Conservation (phyloP, 805 yeast species). For the Lipomyces orientalis region DNA sequence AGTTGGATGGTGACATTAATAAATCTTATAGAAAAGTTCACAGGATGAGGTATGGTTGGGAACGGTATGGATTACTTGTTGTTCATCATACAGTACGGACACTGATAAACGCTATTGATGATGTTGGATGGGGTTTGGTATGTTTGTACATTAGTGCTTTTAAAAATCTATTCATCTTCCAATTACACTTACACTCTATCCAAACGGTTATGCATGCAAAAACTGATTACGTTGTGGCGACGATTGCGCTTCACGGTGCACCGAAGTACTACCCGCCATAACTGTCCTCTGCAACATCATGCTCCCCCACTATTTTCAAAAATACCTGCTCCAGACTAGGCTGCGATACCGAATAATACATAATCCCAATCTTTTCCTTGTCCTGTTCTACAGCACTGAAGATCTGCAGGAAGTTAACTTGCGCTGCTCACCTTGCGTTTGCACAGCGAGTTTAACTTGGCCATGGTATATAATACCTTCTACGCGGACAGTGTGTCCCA, state of each 20-base stretch:
- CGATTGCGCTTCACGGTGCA: background rate
- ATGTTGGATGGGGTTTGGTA: background rate
- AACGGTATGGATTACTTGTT: background rate
- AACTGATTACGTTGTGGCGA: no score
- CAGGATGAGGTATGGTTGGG: background rate
- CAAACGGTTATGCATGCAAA: background rate
- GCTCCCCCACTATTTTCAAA: constrained; percentile 42
- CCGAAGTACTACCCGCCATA: constrained; percentile 11
- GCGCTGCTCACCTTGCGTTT: constrained; percentile 6
- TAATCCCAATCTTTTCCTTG: constrained; percentile 31
- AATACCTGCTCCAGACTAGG: constrained; percentile 46
- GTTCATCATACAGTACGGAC: background rate
- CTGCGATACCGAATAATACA: constrained; percentile 42
- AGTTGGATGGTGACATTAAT: constrained; percentile 14
- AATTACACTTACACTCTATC: background rate
- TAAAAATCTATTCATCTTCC: background rate
- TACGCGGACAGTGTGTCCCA: constrained; percentile 27
- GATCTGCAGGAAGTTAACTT: constrained; percentile 20
- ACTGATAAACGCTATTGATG: background rate
- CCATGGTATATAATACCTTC: constrained; percentile 41
- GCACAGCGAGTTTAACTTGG: constrained; percentile 37
- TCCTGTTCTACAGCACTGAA: constrained; percentile 27
- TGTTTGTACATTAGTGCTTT: background rate
- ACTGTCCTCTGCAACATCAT: constrained; percentile 41
- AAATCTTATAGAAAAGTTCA: background rate